phyloP scores from a whole-genome alignment of 345 rosid genomes.

The Rhodamnia rubescens region DNA sequence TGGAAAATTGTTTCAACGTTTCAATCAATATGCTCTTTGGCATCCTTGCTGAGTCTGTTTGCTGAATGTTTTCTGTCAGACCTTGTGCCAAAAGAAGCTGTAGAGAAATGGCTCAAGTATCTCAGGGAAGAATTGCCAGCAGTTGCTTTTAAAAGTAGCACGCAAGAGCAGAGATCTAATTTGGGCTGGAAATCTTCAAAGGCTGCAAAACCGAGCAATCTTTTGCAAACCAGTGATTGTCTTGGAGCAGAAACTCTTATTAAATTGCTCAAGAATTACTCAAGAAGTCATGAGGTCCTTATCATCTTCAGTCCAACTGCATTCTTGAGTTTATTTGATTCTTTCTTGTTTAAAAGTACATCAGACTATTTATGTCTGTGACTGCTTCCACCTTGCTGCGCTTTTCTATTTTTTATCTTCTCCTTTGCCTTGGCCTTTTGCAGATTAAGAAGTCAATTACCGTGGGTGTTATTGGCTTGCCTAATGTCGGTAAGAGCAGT shows the following conservation, averaged over 20 bases:
- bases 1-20: not conserved
- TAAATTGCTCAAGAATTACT: conserved; percentile 83
- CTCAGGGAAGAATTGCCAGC: conserved; percentile 95
- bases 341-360: not conserved
- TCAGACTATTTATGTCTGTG: not conserved
- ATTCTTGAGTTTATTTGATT: not conserved
- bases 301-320: not conserved
- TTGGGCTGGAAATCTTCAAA: conserved; percentile 88
- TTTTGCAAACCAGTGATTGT: conserved; percentile 89
- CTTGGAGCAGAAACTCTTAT: conserved; percentile 94
- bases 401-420: not conserved
- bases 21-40: not conserved
- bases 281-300: conserved; percentile 85
- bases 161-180: conserved; percentile 87
- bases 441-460: conserved; percentile 94
- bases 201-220: conserved; percentile 51
- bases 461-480: conserved; percentile 85
- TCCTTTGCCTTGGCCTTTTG: not conserved
- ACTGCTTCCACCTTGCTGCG: not conserved
- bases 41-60: not conserved
- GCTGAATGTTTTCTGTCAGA: conserved; percentile 26
- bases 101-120: conserved; percentile 88
- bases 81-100: conserved; percentile 98
- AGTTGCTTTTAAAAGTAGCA: conserved; percentile 94
- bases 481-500: conserved; percentile 99